Evolutionary conservation across 768 basidiomycete genomes (phyloP).

Genomic region (Trametes villosa): DNA sequence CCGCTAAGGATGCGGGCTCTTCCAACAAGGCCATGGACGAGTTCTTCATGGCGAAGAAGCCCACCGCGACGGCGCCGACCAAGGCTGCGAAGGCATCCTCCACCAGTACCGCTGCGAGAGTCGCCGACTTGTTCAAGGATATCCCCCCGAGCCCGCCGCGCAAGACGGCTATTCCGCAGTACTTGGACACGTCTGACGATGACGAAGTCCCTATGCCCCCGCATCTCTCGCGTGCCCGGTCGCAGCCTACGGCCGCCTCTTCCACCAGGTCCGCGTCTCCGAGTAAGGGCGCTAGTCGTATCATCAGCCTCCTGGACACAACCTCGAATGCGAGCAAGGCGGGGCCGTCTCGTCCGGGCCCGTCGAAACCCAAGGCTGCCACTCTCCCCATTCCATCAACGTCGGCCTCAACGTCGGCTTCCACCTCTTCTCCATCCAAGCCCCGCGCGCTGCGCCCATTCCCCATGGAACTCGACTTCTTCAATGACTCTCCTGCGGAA

Average conservation of each 20-base stretch:
- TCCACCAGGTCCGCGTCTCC: neutral
- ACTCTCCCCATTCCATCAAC: neutral
- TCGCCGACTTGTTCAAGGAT: slow-evolving; percentile 24
- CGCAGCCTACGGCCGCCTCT: neutral
- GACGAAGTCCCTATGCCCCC: neutral
- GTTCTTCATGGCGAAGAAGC: slow-evolving; percentile 14
- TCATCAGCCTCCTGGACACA: slow-evolving; percentile 10
- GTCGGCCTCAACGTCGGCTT: neutral
- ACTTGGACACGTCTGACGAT: slow-evolving; percentile 9
- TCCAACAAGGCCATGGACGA: slow-evolving; percentile 7
- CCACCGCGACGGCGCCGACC: neutral
- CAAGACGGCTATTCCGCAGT: neutral
- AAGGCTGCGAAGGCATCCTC: slow-evolving; percentile 4
- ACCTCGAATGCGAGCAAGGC: too few relatives aligned
- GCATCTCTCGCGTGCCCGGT: neutral
- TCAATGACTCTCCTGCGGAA: neutral
- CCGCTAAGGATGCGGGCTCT: neutral
- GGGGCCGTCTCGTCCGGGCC: neutral
- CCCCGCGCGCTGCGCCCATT: slow-evolving; percentile 16
- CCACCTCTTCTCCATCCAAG: neutral
- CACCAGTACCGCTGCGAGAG: slow-evolving; percentile 2
- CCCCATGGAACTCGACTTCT: slow-evolving; percentile 19
- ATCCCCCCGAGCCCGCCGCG: neutral
- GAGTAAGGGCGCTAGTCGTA: neutral
- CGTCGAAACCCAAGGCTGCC: neutral